Conservation (phyloP, 768 basidiomycete genomes). For the Trametes cubensis region DNA sequence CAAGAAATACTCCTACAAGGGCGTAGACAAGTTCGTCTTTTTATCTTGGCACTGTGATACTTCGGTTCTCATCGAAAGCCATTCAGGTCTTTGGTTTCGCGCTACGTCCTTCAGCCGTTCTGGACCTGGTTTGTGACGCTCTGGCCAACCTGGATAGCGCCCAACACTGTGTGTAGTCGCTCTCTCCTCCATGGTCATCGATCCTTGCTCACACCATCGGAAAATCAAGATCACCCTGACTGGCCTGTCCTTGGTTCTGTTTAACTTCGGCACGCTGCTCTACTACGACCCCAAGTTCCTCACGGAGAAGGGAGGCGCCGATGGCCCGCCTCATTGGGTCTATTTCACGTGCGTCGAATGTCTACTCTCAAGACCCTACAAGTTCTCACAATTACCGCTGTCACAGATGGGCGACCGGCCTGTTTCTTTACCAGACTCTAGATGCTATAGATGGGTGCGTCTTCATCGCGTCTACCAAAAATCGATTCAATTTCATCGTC, state of each 20-base stretch:
- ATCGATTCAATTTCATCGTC: background rate
- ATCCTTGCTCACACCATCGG: constrained; percentile 5
- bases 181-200: background rate
- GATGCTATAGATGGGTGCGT: constrained; percentile 88
- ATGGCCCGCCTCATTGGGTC: constrained; percentile 78
- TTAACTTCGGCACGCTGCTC: constrained; percentile 83
- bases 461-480: background rate
- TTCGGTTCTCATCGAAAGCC: background rate
- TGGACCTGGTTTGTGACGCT: constrained; percentile 92
- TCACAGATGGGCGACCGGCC: constrained; percentile 78
- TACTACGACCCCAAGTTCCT: constrained; percentile 83
- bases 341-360: constrained; percentile 75
- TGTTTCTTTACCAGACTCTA: constrained; percentile 90
- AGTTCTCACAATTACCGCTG: background rate
- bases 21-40: constrained; percentile 70
- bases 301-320: constrained; percentile 62
- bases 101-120: constrained; percentile 78
- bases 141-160: constrained; percentile 83
- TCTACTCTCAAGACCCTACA: background rate
- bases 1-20: constrained; percentile 77
- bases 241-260: constrained; percentile 76
- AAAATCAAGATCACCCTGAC: constrained; percentile 80
- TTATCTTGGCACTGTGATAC: background rate
- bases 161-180: constrained; percentile 74
- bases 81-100: constrained; percentile 71